Evolutionary conservation across 176 grass and related monocot genomes (phyloP).

Genomic region (Pontederia paniculata): DNA sequence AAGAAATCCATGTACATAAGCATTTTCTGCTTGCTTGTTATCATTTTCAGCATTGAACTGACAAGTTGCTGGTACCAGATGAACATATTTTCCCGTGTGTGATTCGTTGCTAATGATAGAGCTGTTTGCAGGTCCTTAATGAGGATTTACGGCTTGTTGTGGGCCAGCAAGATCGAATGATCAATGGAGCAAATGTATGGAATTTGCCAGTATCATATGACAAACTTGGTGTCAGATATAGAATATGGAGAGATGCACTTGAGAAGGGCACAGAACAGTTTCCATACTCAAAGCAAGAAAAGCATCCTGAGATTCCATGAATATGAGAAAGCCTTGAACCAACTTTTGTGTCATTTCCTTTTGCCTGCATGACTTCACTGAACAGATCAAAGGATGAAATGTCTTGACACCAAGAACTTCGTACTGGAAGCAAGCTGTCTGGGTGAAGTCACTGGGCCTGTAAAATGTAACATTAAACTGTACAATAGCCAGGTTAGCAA

Average conservation of each 20-base stretch:
- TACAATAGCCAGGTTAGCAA: conserved; percentile 28
- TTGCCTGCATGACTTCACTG: conserved; percentile 8
- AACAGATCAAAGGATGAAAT: neutral
- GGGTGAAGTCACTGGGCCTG: neutral
- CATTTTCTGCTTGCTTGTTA: too few species aligned
- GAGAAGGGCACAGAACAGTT: conserved; percentile 47
- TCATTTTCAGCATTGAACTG: too few species aligned
- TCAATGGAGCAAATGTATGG: conserved; percentile 78
- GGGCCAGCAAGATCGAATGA: conserved; percentile 94
- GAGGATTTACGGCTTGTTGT: conserved; percentile 86
- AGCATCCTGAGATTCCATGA: conserved; percentile 26
- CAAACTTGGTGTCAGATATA: conserved; percentile 82
- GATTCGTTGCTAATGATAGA: neutral
- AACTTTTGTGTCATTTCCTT: conserved; percentile 25
- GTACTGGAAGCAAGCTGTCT: conserved; percentile 1
- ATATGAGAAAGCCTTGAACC: conserved; percentile 11
- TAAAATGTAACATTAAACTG: conserved; percentile 20
- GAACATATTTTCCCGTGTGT: neutral
- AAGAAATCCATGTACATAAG: too few species aligned
- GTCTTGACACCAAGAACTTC: conserved; percentile 2
- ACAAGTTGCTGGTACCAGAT: too few species aligned
- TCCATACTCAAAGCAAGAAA: conserved; percentile 47
- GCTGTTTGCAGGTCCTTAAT: conserved; percentile 60
- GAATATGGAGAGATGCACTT: conserved; percentile 65
- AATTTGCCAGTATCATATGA: conserved; percentile 82